Percentiles rank a stretch among this genome's conserved stretches.
These are phyloP conservation scores for Aspergillus panamensis DNA, from an alignment of 495 filamentous ascomycete genomes.

Conservation along the genomic window DNA sequence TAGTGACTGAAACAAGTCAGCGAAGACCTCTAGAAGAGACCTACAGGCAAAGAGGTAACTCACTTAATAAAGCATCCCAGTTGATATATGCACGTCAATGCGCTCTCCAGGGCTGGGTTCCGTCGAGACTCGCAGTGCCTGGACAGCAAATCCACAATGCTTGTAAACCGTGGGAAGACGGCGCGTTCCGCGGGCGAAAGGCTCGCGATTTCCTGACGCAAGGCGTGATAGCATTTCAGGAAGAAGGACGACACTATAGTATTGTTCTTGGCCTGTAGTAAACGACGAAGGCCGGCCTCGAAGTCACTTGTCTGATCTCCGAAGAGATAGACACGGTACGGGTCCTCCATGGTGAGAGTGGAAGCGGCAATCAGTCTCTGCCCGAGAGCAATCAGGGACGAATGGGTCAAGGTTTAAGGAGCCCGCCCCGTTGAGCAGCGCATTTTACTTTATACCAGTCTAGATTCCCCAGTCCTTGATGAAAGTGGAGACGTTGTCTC, in stretches of 20 bases:
- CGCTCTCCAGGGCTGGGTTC: constrained; percentile 62
- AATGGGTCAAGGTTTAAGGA: neutral
- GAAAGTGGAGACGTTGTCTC: constrained; percentile 14
- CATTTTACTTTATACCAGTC: constrained; percentile 16
- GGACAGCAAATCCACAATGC: constrained; percentile 66
- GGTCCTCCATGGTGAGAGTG: constrained; percentile 29
- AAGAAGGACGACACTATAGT: constrained; percentile 63
- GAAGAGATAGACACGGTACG: constrained; percentile 52
- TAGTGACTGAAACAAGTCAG: constrained; percentile 31
- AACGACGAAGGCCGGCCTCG: constrained; percentile 59
- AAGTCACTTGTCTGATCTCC: constrained; percentile 79
- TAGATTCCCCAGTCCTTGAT: neutral
- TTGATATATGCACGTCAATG: constrained; percentile 66
- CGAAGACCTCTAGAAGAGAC: neutral
- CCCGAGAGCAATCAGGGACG: neutral
- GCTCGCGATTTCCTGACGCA: constrained; percentile 60
- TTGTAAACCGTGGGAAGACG: constrained; percentile 65
- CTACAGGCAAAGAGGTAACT: constrained; percentile 27
- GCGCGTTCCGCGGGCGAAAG: constrained; percentile 58
- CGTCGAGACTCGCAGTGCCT: constrained; percentile 55
- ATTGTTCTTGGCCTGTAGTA: constrained; percentile 61
- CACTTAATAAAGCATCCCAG: constrained; percentile 75
- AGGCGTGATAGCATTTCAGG: constrained; percentile 55
- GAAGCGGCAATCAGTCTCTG: neutral
- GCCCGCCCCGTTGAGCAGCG: neutral